Evolutionary conservation across 345 rosid species (phyloP).

Genomic region (Citrus sinensis): DVS_A1.0 CM039167.1:10577001-10577500

Average conservation of each 20-base stretch:
- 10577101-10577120: conserved; percentile 25
- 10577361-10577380: conserved; percentile 72
- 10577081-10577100: neutral
- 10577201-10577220: conserved; percentile 70
- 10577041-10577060: conserved; percentile 49
- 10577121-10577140: neutral
- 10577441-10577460: conserved; percentile 21
- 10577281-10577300: neutral
- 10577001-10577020: conserved; percentile 50
- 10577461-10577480: neutral
- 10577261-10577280: conserved; percentile 28
- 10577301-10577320: neutral
- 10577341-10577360: conserved; percentile 38
- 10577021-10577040: conserved; percentile 42
- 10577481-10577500: neutral
- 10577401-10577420: conserved; percentile 50
- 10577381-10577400: conserved; percentile 61
- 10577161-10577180: conserved; percentile 34
- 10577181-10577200: conserved; percentile 59
- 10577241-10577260: conserved; percentile 84
- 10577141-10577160: conserved; percentile 5
- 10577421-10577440: conserved; percentile 29
- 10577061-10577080: conserved; percentile 28
- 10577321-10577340: neutral
- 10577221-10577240: conserved; percentile 87